These are phyloP conservation scores for Corniculantispora saksenae DNA, from an alignment of 2,329 filamentous ascomycete species.

Conservation along the genomic window DNA sequence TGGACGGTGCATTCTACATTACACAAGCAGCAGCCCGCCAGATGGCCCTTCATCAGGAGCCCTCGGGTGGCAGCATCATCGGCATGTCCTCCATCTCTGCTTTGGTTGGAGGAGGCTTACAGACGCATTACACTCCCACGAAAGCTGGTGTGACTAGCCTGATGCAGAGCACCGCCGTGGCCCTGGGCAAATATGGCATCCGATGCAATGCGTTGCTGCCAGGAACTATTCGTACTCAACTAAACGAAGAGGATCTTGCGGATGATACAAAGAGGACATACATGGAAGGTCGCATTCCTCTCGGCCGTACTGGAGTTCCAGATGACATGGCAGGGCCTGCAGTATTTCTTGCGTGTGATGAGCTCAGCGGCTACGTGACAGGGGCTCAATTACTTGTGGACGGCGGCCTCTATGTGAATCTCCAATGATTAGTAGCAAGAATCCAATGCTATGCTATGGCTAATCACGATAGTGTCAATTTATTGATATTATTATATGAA, in stretches of 20 bases:
- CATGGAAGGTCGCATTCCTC: slow-evolving; percentile 79
- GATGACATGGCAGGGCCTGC: slow-evolving; percentile 80
- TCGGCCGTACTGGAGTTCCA: slow-evolving; percentile 72
- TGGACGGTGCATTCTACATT: slow-evolving; percentile 85
- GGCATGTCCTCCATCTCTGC: slow-evolving; percentile 73
- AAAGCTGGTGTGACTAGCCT: slow-evolving; percentile 80
- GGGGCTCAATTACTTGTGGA: slow-evolving; percentile 84
- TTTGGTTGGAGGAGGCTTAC: slow-evolving; percentile 74
- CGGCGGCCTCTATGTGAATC: slow-evolving; percentile 85
- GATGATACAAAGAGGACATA: slow-evolving; percentile 71
- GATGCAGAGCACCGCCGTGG: slow-evolving; percentile 82
- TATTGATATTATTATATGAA: no score
- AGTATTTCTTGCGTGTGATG: slow-evolving; percentile 78
- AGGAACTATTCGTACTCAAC: slow-evolving; percentile 79
- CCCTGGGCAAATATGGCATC: slow-evolving; percentile 73
- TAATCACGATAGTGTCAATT: no score
- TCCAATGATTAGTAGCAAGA: slow-evolving; percentile 57
- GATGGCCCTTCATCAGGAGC: slow-evolving; percentile 66
- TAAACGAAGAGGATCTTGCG: slow-evolving; percentile 81
- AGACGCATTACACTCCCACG: slow-evolving; percentile 86
- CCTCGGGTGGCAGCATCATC: slow-evolving; percentile 77
- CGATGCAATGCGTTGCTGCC: slow-evolving; percentile 83
- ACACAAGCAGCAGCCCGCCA: slow-evolving; percentile 82
- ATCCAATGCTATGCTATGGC: no score
- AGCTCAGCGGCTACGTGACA: slow-evolving; percentile 78